Percentiles rank a stretch among this genome's conserved stretches.
These are phyloP conservation scores for Papiliotrema laurentii DNA, from an alignment of 1,284 basidiomycete genomes.

Conservation along the genomic window DNA sequence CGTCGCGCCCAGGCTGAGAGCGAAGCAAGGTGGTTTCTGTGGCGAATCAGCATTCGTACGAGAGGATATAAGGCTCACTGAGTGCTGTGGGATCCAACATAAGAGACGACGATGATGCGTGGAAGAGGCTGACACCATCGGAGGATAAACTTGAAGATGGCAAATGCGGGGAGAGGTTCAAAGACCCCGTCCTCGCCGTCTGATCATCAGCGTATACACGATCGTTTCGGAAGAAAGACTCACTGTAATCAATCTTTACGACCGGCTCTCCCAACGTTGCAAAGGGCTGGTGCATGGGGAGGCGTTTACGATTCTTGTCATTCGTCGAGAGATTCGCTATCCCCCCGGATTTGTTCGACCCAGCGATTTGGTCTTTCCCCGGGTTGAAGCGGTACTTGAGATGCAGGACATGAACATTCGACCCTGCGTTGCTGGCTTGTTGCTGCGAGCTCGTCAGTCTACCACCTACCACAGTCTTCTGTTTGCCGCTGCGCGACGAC, in stretches of 20 bases:
- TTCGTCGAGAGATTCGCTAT: conserved; percentile 18
- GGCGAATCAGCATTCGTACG: no score
- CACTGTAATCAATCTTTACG: conserved; percentile 41
- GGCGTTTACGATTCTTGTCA: conserved; percentile 12
- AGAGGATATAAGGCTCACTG: conserved; percentile 18
- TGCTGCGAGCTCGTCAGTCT: conserved; percentile 5
- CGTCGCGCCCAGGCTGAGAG: conserved; percentile 35
- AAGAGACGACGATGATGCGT: conserved; percentile 38
- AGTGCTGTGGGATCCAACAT: conserved; percentile 32
- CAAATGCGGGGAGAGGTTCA: conserved; percentile 37
- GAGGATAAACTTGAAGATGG: conserved; percentile 35
- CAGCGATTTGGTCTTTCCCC: conserved; percentile 4
- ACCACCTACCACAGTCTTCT: not conserved
- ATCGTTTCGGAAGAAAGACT: conserved; percentile 6
- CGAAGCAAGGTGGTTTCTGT: conserved; percentile 34
- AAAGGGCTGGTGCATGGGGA: conserved; percentile 38
- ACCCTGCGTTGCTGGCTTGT: conserved; percentile 11
- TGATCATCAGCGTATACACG: not conserved
- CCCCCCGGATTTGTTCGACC: conserved; percentile 9
- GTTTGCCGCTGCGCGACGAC: conserved; percentile 5
- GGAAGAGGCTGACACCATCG: conserved; percentile 34
- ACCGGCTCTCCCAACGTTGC: conserved; percentile 37
- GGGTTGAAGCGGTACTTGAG: conserved; percentile 39
- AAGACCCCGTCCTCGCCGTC: conserved; percentile 37
- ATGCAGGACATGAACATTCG: conserved; percentile 36